phyloP scores from a whole-genome alignment of 192 early-diverging fungal genomes.

The Linnemannia hyalina region DNA sequence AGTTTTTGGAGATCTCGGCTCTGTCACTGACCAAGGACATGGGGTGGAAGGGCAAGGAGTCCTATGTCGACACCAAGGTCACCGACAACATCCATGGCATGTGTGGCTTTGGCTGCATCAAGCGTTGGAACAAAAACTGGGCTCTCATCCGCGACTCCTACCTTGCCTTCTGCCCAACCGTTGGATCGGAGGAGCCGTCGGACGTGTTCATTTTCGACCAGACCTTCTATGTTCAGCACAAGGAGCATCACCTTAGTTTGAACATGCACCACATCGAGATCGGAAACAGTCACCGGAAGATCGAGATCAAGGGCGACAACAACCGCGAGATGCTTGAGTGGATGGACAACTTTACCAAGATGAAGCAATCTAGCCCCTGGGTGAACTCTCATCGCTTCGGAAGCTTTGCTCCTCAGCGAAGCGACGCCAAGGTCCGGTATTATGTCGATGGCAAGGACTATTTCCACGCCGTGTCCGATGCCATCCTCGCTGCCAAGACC shows the following conservation, averaged over 20 bases:
- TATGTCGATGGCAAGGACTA: conserved; percentile 88
- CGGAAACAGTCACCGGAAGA: conserved; percentile 69
- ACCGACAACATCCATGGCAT: conserved; percentile 65
- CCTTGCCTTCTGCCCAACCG: conserved; percentile 64
- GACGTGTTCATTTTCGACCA: conserved; percentile 69
- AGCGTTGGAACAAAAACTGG: conserved; percentile 76
- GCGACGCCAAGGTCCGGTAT: conserved; percentile 76
- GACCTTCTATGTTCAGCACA: conserved; percentile 47
- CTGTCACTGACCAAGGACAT: conserved; percentile 81
- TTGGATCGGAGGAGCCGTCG: conserved; percentile 55
- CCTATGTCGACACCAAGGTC: conserved; percentile 74
- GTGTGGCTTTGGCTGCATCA: conserved; percentile 35
- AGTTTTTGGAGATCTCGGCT: conserved; percentile 81
- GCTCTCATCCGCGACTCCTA: conserved; percentile 82
- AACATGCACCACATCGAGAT: conserved; percentile 73
- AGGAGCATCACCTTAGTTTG: conserved; percentile 52
- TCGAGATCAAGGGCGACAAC: conserved; percentile 77
- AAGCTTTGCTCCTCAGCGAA: conserved; percentile 84
- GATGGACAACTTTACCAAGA: conserved; percentile 69
- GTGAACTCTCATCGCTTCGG: conserved; percentile 73
- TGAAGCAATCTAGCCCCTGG: conserved; percentile 74
- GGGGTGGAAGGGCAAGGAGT: conserved; percentile 91
- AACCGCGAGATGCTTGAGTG: conserved; percentile 78
- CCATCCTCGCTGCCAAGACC: conserved; percentile 74
- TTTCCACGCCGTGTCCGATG: conserved; percentile 84